Evolutionary conservation across 2,329 filamentous ascomycete species (phyloP).

Genomic region (Didymella glomerata): DNA sequence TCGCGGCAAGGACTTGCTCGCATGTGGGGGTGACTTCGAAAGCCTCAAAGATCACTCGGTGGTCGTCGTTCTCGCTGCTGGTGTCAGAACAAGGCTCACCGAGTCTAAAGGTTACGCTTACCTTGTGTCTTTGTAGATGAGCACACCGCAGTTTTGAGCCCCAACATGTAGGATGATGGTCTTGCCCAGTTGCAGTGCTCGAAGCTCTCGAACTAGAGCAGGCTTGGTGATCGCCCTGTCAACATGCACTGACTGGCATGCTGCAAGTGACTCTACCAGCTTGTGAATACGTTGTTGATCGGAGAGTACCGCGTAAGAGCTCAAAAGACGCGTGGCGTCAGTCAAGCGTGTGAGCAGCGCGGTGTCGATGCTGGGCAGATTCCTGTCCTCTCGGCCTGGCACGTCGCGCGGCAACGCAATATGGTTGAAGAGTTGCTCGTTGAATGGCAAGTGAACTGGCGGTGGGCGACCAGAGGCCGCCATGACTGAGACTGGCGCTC

Average conservation of each 20-base stretch:
- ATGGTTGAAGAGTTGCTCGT: constrained; percentile 48
- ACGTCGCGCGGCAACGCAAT: constrained; percentile 51
- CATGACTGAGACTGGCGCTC: constrained; percentile 27
- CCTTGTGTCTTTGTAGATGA: constrained; percentile 50
- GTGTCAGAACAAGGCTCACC: constrained; percentile 5
- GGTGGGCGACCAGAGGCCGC: constrained; percentile 12
- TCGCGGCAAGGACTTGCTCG: constrained; percentile 61
- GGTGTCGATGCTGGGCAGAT: constrained; percentile 37
- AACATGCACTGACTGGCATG: constrained; percentile 33
- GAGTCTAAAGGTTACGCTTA: constrained; percentile 38
- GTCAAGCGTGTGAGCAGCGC: constrained; percentile 45
- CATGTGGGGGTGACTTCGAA: constrained; percentile 68
- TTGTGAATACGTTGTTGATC: constrained; percentile 25
- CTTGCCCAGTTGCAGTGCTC: constrained; percentile 22
- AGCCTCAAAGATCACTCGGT: constrained; percentile 61
- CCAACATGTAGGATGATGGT: constrained; percentile 56
- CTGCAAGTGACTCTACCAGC: constrained; percentile 27
- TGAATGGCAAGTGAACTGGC: constrained; percentile 18
- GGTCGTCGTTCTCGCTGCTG: constrained; percentile 19
- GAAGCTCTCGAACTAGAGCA: constrained; percentile 32
- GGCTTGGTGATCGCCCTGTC: constrained; percentile 36
- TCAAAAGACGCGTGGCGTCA: constrained; percentile 32
- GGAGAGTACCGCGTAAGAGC: constrained; percentile 18
- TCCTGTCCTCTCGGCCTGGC: constrained; percentile 47
- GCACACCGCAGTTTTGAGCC: constrained; percentile 60